Base-by-base conservation (phyloP, 2,329 filamentous ascomycete species). In the Fusarium paranaense region DNA sequence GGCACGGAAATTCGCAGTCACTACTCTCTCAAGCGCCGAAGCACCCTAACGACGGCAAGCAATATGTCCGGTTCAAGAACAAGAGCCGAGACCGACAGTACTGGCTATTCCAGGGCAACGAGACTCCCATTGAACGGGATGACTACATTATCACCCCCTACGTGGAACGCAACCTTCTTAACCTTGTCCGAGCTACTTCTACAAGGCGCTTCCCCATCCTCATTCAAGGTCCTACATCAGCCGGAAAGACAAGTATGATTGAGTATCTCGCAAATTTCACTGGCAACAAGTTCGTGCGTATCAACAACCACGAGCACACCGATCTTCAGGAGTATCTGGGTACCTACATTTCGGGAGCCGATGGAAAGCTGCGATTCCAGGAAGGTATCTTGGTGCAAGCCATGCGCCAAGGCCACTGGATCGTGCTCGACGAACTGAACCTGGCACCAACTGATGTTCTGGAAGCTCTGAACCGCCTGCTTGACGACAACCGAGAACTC, bases 261-360 rank as follows among this genome's bases (percentile, higher is more conserved):
- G 96, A 98, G 83, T 98, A 98, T 81, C 88, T 99, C 40, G 96
- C 97, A n/a, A 97, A 97, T 79, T 93, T 94, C 64, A 98, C 95
- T 33, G 97, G 97, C 5, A 98, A 99, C 81, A 97, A 94, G 79
- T 99, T 98, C 80, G 95, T 99, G 50, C 91, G 97, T 69, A 99
- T 99, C 86, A 99, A 99, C 85, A 99, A 99, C 77, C 97, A 99
- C 83, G 97, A 99, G 80, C 97, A 99, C 80, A 99, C 97, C 0
- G 97, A 99, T 82, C 86, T 99, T 40, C 97, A 99, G 82, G 97
- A 99, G 81, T 99, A 99, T 79, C 86, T 99, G 7, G 97, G 97
- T 20, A 97, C 95, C 0, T 99, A 99, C 76, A 87, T 98, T 1
- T 98, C 97, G 3, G 94, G 92, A 27, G 84, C 91, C 0, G 93